These are phyloP conservation scores for Leishmania aethiopica DNA, from an alignment of 208 protist species.

Conservation along the genomic window DNA sequence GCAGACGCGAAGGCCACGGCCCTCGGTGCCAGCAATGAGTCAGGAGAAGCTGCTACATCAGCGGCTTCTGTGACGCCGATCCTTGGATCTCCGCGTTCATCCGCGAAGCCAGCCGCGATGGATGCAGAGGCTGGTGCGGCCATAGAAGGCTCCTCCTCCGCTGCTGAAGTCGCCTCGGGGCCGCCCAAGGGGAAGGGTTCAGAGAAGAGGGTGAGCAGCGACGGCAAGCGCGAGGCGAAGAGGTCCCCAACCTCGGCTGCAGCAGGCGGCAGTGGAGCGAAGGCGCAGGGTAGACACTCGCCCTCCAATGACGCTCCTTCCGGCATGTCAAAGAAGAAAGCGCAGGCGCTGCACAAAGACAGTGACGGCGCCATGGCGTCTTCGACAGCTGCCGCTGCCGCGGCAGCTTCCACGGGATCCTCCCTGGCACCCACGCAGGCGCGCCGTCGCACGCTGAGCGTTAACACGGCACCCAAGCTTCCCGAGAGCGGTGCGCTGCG, in stretches of 20 bases:
- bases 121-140: neutral
- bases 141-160: neutral
- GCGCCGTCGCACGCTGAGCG: constrained; percentile 7
- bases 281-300: neutral
- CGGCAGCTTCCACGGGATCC: neutral
- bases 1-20: neutral
- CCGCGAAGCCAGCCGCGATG: neutral
- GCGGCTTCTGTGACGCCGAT: neutral
- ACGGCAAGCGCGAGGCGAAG: neutral
- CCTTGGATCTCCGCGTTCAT: neutral
- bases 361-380: neutral
- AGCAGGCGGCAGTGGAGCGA: neutral
- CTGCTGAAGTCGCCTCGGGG: neutral
- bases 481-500: constrained; percentile 20
- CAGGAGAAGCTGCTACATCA: neutral
- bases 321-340: constrained; percentile 5
- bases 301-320: neutral
- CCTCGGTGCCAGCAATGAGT: neutral
- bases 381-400: neutral
- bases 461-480: neutral
- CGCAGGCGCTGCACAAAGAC: neutral
- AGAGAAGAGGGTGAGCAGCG: neutral
- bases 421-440: neutral
- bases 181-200: neutral
- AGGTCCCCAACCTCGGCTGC: neutral